Conservation (phyloP, 23 red algal species). For the Gracilaria caudata region DNA sequence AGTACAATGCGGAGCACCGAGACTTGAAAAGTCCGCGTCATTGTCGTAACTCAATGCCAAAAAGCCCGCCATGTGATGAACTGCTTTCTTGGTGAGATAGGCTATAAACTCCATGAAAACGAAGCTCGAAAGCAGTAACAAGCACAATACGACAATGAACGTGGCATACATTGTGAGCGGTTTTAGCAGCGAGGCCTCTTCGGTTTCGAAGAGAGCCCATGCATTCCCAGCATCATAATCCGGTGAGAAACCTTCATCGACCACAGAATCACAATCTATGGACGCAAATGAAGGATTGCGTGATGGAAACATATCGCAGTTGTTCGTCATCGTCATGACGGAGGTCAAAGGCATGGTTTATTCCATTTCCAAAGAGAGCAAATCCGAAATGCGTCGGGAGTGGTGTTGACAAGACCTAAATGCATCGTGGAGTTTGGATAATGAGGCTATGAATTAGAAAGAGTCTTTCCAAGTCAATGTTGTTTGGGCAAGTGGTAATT, state of each 20-base stretch:
- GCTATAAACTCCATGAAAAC: conserved; percentile 1
- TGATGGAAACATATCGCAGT: not conserved
- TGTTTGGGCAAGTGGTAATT: not conserved
- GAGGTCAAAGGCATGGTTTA: not conserved
- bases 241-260: not conserved
- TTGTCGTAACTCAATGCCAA: not conserved
- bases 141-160: not conserved
- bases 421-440: not conserved
- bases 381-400: not conserved
- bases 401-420: not conserved
- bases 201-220: not conserved
- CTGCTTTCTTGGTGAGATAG: not conserved
- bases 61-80: not conserved
- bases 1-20: not conserved
- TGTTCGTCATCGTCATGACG: not conserved
- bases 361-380: not conserved
- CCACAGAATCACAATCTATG: not conserved
- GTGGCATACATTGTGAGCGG: not conserved
- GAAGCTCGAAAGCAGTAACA: not conserved
- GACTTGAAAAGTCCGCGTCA: not conserved
- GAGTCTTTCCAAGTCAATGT: not conserved
- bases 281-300: not conserved
- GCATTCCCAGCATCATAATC: not conserved
- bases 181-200: not conserved
- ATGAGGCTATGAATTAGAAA: not conserved